Conservation (phyloP, 2,329 filamentous ascomycete species). For the Xylariomycetidae sp. region DNA sequence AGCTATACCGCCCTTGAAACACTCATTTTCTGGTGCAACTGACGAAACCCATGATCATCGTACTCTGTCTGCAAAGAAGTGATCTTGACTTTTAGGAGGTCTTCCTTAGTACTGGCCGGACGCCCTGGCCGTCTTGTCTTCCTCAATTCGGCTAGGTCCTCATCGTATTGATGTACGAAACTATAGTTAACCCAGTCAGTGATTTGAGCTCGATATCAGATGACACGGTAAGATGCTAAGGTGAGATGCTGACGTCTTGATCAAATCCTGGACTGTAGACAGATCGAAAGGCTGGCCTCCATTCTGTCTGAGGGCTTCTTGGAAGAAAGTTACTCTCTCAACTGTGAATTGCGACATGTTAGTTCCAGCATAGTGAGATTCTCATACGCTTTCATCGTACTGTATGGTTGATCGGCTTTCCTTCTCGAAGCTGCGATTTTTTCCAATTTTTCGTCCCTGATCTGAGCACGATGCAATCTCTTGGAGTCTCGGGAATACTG, state of each 20-base stretch:
- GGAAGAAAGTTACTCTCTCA: constrained; percentile 66
- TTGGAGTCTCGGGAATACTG: constrained; percentile 84
- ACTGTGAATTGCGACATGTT: constrained; percentile 40
- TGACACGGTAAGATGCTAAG: neutral
- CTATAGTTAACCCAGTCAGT: constrained; percentile 29
- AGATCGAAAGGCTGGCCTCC: constrained; percentile 45
- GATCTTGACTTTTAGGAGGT: constrained; percentile 68
- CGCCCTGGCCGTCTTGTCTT: constrained; percentile 71
- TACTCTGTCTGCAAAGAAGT: constrained; percentile 73
- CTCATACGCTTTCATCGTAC: constrained; percentile 43
- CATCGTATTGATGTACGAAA: constrained; percentile 64
- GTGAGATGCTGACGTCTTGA: constrained; percentile 49
- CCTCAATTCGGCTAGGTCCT: constrained; percentile 63
- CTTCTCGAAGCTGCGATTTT: constrained; percentile 64
- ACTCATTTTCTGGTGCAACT: constrained; percentile 29
- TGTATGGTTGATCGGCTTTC: constrained; percentile 69
- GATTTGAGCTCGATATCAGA: constrained; percentile 2
- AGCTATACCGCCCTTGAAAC: constrained; percentile 7
- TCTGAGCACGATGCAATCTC: constrained; percentile 71
- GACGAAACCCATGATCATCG: constrained; percentile 76
- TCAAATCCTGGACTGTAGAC: constrained; percentile 55
- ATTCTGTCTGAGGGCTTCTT: constrained; percentile 56
- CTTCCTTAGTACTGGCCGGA: constrained; percentile 72
- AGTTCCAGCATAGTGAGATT: constrained; percentile 2
- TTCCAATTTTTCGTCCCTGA: constrained; percentile 77